Percentiles rank a stretch among this genome's conserved stretches.
These are phyloP conservation scores for Epichloe gansuensis DNA, from an alignment of 2,329 filamentous ascomycete species.

Conservation along the genomic window DNA sequence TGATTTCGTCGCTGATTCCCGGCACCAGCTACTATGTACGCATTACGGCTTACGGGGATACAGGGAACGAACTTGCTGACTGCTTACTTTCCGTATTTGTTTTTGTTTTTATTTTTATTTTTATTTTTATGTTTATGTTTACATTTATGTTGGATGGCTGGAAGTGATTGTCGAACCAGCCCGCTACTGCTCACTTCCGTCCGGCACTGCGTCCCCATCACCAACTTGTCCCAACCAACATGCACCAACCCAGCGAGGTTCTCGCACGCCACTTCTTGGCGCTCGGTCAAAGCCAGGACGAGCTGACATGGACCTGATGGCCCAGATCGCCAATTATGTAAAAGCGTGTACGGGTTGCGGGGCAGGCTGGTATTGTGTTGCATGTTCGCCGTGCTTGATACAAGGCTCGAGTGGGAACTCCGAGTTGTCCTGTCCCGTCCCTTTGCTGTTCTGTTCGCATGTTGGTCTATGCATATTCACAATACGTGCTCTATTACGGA, in stretches of 20 bases:
- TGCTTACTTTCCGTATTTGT: too few relatives aligned
- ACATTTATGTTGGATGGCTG: neutral
- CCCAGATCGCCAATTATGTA: too few relatives aligned
- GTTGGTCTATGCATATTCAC: neutral
- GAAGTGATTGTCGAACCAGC: neutral
- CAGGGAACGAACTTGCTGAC: too few relatives aligned
- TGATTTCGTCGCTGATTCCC: too few relatives aligned
- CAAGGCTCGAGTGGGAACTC: neutral
- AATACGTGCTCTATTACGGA: neutral
- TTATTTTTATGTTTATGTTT: too few relatives aligned
- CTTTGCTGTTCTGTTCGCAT: neutral
- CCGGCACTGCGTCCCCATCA: neutral
- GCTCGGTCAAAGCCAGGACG: neutral
- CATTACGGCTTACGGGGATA: too few relatives aligned
- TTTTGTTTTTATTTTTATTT: too few relatives aligned
- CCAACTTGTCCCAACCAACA: neutral
- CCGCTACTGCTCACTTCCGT: too few relatives aligned
- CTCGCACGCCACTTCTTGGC: constrained; percentile 7
- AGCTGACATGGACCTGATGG: too few relatives aligned
- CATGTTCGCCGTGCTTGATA: neutral
- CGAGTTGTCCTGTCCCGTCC: too few relatives aligned
- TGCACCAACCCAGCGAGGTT: constrained; percentile 1
- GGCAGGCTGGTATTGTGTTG: neutral
- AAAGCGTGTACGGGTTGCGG: neutral
- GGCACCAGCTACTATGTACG: too few relatives aligned